Conservation (phyloP, 192 early-diverging fungal species). For the Coemansia sp. region DNA sequence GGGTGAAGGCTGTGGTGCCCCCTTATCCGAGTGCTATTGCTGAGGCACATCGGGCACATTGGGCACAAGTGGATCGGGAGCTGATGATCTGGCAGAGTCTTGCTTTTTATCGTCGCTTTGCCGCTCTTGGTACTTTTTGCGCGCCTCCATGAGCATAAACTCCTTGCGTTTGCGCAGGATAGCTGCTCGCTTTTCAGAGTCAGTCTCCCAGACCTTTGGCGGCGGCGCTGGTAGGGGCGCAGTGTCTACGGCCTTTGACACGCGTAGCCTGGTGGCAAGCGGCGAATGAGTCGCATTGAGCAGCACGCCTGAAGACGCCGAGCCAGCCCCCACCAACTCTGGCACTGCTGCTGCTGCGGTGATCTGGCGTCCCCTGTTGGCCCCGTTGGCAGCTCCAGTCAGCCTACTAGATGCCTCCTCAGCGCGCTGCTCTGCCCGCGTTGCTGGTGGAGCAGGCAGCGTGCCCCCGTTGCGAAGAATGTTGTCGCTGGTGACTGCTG, state of each 20-base stretch:
- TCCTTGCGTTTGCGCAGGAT: slow-evolving; percentile 48
- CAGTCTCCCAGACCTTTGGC: slow-evolving; percentile 49
- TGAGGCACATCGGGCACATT: not conserved
- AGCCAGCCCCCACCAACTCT: not conserved
- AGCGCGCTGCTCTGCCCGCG: slow-evolving; percentile 24
- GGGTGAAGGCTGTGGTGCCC: no score
- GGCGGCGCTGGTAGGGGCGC: slow-evolving; percentile 27
- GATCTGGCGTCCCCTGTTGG: slow-evolving; percentile 1
- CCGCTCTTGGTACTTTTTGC: slow-evolving; percentile 46
- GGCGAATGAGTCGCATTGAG: slow-evolving; percentile 46
- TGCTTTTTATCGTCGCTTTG: slow-evolving; percentile 2
- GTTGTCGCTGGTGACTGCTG: slow-evolving; percentile 81
- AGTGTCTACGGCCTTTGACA: slow-evolving; percentile 21
- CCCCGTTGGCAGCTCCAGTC: not conserved
- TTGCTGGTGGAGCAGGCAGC: slow-evolving; percentile 39
- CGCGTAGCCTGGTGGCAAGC: slow-evolving; percentile 34
- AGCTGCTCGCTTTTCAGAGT: slow-evolving; percentile 34
- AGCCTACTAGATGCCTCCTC: slow-evolving; percentile 3
- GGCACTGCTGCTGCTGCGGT: slow-evolving; percentile 1
- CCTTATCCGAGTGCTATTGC: not conserved
- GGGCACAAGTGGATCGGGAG: not conserved
- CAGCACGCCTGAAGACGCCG: slow-evolving; percentile 23
- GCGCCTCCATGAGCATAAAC: slow-evolving; percentile 53
- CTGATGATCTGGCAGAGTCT: no score
- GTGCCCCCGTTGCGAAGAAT: slow-evolving; percentile 66